Percentiles rank a stretch among this genome's conserved stretches.
phyloP scores from a whole-genome alignment of 148 eudicot species.

The Rhododendron kiyosumense region DNA sequence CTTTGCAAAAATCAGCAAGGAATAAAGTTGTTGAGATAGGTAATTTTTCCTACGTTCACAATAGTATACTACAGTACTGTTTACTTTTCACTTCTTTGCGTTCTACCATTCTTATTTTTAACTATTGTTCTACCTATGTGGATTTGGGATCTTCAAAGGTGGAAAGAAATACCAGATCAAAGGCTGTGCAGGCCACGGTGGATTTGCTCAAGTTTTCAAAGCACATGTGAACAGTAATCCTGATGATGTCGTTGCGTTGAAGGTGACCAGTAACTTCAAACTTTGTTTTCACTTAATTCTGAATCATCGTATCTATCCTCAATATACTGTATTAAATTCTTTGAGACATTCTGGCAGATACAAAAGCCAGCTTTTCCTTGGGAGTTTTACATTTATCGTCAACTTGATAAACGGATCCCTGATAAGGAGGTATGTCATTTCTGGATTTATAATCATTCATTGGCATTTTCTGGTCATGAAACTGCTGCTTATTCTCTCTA shows the following conservation, averaged over 20 bases:
- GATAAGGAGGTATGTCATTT: conserved; percentile 49
- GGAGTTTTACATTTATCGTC: conserved; percentile 97
- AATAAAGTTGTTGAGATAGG: conserved; percentile 73
- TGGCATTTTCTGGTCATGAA: not conserved
- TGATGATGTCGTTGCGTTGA: conserved; percentile 73
- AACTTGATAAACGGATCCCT: conserved; percentile 69
- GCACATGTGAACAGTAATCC: conserved; percentile 65
- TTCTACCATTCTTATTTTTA: not conserved
- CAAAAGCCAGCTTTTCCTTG: conserved; percentile 92
- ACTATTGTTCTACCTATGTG: not conserved
- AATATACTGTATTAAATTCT: not conserved
- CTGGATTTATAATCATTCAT: conserved; percentile 8
- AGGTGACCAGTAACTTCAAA: conserved; percentile 39
- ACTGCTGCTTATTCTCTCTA: conserved; percentile 14
- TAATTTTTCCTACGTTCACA: conserved; percentile 14
- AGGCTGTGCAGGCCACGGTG: conserved; percentile 90
- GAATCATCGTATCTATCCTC: not conserved
- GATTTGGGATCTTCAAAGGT: conserved; percentile 39
- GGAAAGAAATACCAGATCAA: conserved; percentile 70
- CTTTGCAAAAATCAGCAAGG: conserved; percentile 59
- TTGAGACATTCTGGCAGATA: conserved; percentile 44
- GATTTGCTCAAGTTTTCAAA: conserved; percentile 89
- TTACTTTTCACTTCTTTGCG: not conserved
- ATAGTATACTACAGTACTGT: not conserved
- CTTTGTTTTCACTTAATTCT: conserved; percentile 1